Base-by-base conservation (phyloP, 768 basidiomycete genomes). In the Boletus vinaceobasis region DNA sequence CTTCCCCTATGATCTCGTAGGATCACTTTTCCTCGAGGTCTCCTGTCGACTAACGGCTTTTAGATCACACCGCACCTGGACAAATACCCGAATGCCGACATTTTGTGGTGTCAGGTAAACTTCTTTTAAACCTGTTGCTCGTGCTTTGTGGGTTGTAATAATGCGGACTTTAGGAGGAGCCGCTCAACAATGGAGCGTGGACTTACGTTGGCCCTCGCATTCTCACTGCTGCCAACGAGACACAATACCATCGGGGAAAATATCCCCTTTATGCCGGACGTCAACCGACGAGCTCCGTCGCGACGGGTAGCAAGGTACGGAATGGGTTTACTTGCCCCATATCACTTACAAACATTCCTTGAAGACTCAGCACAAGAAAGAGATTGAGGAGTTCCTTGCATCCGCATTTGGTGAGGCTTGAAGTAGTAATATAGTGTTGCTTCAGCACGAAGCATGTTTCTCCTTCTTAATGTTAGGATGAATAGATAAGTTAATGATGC, bases 111-210 rank as follows among this genome's bases (percentile, higher is more conserved):
- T 66, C 94, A 97, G 77, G 86, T 83, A 68, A 51, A 5, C 1
- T 26, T 4, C 7, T 1, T 21, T 8, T 9, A 2, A 8, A 37
- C 27, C n/a, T 39, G 3, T 11, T 5, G 1, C 17, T 31, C 9
- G 1, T 15, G 5, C 42, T 17, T 43, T 26, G 43, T 27, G 6
- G n/a, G 23, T 38, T 21, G 15, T 42, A 39, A 43, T 56, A 49
- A 46, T 57, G 19, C 48, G 60, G 14, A 49, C 37, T 63, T 47
- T 66, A 86, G 80, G 94, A 97, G 74, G 93, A 98, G 72, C 96
- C 97, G 15, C 75, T 98, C 61, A 99, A 99, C 79, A 94, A 93
- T 65, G 97, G 97, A 61, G 86, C 93, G 2, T 99, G 97, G 97
- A 91, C 88, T 39, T 97, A 99, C 67, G 85, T 97, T 55, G 94